phyloP scores from a whole-genome alignment of 2,329 filamentous ascomycete genomes.

The Xylaria sp. region DNA sequence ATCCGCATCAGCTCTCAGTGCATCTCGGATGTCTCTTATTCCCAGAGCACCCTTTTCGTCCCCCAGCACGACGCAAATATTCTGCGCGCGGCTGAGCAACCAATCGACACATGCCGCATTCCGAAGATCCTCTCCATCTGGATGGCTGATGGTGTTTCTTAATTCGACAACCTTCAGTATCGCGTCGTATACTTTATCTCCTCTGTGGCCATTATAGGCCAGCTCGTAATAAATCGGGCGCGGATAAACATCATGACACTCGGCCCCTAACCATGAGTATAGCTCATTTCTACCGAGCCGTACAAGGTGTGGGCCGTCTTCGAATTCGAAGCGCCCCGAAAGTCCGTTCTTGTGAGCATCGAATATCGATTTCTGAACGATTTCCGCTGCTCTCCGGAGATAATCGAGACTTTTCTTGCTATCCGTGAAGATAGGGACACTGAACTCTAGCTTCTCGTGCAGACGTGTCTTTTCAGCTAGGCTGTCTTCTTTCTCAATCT shows the following conservation, averaged over 20 bases:
- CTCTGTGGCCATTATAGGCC: neutral
- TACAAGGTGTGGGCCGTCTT: slow-evolving; percentile 4
- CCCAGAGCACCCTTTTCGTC: neutral
- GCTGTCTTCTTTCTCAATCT: neutral
- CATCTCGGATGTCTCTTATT: slow-evolving; percentile 14
- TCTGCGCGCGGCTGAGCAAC: neutral
- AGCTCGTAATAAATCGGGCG: too few species aligned
- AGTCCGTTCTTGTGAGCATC: neutral
- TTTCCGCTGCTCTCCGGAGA: slow-evolving; percentile 3
- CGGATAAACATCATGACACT: too few species aligned
- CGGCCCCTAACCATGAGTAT: neutral
- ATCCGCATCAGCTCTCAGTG: neutral
- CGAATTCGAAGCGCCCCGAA: neutral
- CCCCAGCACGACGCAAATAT: neutral
- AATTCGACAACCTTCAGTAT: neutral
- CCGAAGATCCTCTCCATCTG: neutral
- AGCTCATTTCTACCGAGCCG: slow-evolving; percentile 21
- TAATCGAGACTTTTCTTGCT: neutral
- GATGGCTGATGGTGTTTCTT: slow-evolving; percentile 18
- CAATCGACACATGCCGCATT: neutral
- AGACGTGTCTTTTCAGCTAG: slow-evolving; percentile 4
- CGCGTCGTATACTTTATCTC: rapidly evolving
- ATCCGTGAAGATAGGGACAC: neutral
- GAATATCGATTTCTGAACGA: slow-evolving; percentile 13
- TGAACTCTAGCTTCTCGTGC: neutral